These are phyloP conservation scores for Cryptosporidium baileyi DNA, from an alignment of 169 alveolate species.

Conservation along the genomic window DNA sequence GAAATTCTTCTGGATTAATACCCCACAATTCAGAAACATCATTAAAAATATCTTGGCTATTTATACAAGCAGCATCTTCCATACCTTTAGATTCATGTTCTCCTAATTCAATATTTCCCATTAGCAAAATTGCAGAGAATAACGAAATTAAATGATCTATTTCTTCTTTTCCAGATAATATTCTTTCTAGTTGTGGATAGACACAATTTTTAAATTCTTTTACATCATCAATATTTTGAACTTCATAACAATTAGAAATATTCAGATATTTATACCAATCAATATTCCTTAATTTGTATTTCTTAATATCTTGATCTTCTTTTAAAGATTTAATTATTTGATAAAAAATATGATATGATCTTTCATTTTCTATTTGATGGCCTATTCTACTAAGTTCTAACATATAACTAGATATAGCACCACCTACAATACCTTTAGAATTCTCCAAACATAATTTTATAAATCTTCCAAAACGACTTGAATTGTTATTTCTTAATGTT, in stretches of 20 bases:
- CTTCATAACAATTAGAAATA: constrained; percentile 77
- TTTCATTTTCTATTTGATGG: constrained; percentile 71
- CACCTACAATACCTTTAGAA: constrained; percentile 81
- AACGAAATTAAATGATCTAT: constrained; percentile 42
- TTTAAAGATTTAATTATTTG: constrained; percentile 78
- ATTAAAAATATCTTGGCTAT: constrained; percentile 13
- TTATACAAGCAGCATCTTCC: constrained; percentile 55
- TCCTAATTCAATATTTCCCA: constrained; percentile 74
- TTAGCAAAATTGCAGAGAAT: constrained; percentile 77
- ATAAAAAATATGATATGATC: constrained; percentile 79
- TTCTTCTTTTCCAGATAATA: constrained; percentile 10
- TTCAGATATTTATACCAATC: constrained; percentile 74
- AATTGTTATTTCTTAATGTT: constrained; percentile 96
- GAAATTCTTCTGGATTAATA: constrained; percentile 14
- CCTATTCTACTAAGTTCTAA: constrained; percentile 65
- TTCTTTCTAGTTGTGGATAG: constrained; percentile 52
- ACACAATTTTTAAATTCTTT: constrained; percentile 71
- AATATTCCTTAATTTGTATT: constrained; percentile 42
- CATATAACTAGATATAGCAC: constrained; percentile 70
- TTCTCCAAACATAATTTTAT: constrained; percentile 90
- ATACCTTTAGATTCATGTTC: constrained; percentile 63
- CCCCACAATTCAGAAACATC: constrained; percentile 65
- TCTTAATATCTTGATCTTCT: not conserved
- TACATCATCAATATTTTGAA: constrained; percentile 79
- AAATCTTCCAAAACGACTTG: constrained; percentile 97